Evolutionary conservation across 2,329 filamentous ascomycete species (phyloP).

Genomic region (Penicillium sp.): DNA sequence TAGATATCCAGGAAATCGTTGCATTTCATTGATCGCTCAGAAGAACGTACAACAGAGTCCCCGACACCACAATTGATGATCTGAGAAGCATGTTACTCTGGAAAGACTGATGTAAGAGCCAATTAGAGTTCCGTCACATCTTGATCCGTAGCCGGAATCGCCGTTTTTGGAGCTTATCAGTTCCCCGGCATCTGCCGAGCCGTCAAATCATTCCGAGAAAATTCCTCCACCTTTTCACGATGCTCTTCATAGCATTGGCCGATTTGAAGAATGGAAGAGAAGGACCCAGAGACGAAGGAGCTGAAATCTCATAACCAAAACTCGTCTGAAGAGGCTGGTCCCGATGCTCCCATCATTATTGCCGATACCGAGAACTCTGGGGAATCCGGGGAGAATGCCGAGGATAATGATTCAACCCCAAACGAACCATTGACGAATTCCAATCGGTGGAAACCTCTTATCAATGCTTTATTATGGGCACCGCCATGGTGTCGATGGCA

Average conservation of each 20-base stretch:
- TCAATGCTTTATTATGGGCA: constrained; percentile 53
- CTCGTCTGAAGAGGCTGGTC: neutral
- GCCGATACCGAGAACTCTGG: neutral
- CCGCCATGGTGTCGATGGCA: constrained; percentile 69
- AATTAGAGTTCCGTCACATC: neutral
- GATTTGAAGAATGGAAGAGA: constrained; percentile 29
- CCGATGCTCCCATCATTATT: neutral
- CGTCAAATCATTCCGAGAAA: neutral
- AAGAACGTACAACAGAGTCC: neutral
- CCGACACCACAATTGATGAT: neutral
- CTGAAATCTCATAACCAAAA: neutral
- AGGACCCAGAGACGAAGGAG: neutral
- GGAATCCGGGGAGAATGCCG: neutral
- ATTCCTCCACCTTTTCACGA: neutral
- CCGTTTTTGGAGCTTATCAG: neutral
- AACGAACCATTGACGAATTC: neutral
- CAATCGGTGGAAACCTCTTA: neutral
- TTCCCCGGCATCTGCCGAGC: neutral
- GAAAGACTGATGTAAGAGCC: neutral
- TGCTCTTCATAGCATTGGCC: constrained; percentile 16
- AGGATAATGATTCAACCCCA: neutral
- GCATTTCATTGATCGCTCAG: neutral
- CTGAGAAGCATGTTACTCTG: too few species aligned
- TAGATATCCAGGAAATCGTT: neutral
- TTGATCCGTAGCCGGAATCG: neutral